Base-by-base conservation (phyloP, 805 yeast species). In the Wickerhamiella bombiphila region DNA sequence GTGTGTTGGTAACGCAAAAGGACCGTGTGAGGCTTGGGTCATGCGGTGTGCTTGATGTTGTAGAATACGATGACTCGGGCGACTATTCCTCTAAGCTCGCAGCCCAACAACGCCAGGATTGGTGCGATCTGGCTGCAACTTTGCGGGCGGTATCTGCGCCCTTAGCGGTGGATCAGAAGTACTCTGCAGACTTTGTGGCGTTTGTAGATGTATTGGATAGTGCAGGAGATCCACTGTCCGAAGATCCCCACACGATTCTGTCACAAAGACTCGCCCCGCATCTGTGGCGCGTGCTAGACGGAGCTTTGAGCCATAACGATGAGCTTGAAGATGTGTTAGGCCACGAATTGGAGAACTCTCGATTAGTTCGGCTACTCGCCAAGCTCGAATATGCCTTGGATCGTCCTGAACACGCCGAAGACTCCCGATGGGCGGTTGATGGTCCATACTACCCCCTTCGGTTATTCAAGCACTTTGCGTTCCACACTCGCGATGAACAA, bases 321-420 rank as follows among this genome's bases (percentile, higher is more conserved):
- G 33, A 30, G 11, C 44, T 61, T 21, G 66, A 63, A 43, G 44
- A 43, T 2, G 47, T 51, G 19, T 59, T 91, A 29, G 56, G 72
- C 13, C 66, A 69, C 38, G 97, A 88, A 56, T 60, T 86, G 19
- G 97, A 91, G 55, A 91, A 91, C 56, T 91, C 80, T 3, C 66
- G 97, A 42, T 60, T 91, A 22, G 83, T 88, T 48, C 66, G 97
- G 42, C 64, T 91, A 30, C 61, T 88, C 52, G 65, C 85, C 41
- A 91, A 91, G 61, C 61, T 91, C 30, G 82, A 80, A 52, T 78
- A 77, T 47, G 72, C 83, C 20, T 64, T 76, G 41, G 86, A 80
- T 44, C 66, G 88, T 43, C 80, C 88, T 8, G 88, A 78, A 47
- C 64, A 61, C 29, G 66, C 66, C 19, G 63, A 68, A 36, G 74